A percentile compares a stretch with the other conserved stretches of the same genome.
These are phyloP conservation scores for Ophiostoma pallidulum DNA, from an alignment of 2,329 filamentous ascomycete genomes.

Conservation along the genomic window DNA sequence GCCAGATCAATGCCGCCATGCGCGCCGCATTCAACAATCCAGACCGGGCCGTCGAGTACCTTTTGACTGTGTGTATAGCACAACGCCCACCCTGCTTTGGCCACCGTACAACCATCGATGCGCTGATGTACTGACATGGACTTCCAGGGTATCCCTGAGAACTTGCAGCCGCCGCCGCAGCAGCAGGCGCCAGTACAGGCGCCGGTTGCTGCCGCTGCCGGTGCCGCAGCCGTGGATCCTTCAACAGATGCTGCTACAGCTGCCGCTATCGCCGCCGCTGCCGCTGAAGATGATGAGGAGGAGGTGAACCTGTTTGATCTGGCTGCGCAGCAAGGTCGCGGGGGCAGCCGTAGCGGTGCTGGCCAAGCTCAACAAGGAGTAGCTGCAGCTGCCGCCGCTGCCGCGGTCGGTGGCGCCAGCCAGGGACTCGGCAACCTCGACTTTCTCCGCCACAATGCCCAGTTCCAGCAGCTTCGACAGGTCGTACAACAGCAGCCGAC, in stretches of 20 bases:
- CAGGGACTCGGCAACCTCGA: constrained; percentile 68
- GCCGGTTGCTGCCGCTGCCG: too few species aligned
- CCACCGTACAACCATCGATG: not conserved
- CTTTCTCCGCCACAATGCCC: constrained; percentile 87
- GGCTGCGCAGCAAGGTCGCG: constrained; percentile 61
- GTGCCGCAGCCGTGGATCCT: too few species aligned
- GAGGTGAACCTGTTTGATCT: constrained; percentile 87
- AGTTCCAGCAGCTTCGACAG: constrained; percentile 96
- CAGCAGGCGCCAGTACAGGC: constrained; percentile 18
- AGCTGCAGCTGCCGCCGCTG: constrained; percentile 35
- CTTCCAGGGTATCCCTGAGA: constrained; percentile 77
- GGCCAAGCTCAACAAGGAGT: constrained; percentile 31
- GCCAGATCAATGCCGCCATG: constrained; percentile 87
- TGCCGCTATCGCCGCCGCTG: constrained; percentile 29
- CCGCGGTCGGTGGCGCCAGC: constrained; percentile 39
- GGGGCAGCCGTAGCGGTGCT: constrained; percentile 32
- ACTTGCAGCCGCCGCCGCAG: constrained; percentile 47
- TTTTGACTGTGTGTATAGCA: constrained; percentile 61
- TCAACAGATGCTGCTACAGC: constrained; percentile 20
- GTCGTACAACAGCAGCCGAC: constrained; percentile 95
- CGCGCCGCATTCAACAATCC: constrained; percentile 95
- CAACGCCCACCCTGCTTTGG: too few species aligned
- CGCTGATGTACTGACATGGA: not conserved
- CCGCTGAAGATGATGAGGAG: constrained; percentile 43
- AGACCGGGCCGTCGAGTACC: constrained; percentile 92